A percentile compares a stretch with the other conserved stretches of the same genome.
phyloP scores from a whole-genome alignment of 2,329 filamentous ascomycete genomes.

The Ilyonectria destructans region DNA sequence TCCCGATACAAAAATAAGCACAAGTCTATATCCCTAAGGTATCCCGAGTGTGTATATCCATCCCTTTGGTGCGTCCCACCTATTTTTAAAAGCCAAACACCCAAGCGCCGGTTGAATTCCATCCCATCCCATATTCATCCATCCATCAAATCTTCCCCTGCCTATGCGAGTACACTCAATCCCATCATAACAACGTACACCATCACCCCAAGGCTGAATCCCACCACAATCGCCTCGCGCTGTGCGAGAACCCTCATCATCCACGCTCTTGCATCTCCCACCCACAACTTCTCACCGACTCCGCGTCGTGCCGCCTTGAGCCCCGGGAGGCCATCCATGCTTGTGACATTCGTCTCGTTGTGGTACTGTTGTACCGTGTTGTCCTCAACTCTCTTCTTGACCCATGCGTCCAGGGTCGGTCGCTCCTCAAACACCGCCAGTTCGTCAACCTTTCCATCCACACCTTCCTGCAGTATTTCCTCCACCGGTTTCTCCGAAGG shows the following conservation, averaged over 20 bases:
- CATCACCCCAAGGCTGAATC: conserved; percentile 52
- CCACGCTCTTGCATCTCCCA: conserved; percentile 57
- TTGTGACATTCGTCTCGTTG: conserved; percentile 67
- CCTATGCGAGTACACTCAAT: conserved; percentile 40
- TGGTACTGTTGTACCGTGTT: conserved; percentile 71
- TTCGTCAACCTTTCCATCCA: conserved; percentile 52
- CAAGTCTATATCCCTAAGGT: conserved; percentile 30
- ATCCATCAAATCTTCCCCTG: conserved; percentile 33
- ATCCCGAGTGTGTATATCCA: conserved; percentile 25
- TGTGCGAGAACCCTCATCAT: conserved; percentile 49
- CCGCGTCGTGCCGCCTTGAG: conserved; percentile 68
- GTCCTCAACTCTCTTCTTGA: conserved; percentile 63
- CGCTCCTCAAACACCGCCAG: conserved; percentile 67
- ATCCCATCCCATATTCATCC: conserved; percentile 17
- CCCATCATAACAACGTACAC: conserved; percentile 50
- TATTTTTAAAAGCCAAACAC: conserved; percentile 30
- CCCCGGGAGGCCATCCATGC: conserved; percentile 74
- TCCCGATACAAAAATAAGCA: conserved; percentile 32
- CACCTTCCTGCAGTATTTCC: conserved; percentile 47
- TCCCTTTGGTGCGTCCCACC: conserved; percentile 22
- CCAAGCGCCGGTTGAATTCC: conserved; percentile 28
- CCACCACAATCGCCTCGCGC: conserved; percentile 52
- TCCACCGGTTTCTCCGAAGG: conserved; percentile 41
- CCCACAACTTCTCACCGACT: conserved; percentile 63
- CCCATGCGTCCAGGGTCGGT: conserved; percentile 70